These are phyloP conservation scores for Eruca vesicaria DNA, from an alignment of 441 rosid genomes.

Conservation along the genomic window DNA sequence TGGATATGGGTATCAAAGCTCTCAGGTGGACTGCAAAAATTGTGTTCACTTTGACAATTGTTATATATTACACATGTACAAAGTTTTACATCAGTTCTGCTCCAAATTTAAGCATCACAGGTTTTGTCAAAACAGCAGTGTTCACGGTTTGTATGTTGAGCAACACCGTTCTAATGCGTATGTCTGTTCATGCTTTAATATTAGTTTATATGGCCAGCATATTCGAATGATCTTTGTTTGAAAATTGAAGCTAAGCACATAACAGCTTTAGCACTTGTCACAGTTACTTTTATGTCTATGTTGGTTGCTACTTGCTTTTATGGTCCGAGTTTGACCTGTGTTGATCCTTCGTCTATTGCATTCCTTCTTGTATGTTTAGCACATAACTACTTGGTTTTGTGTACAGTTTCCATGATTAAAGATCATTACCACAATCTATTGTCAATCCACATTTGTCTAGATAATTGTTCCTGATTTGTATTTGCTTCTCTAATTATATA, in stretches of 20 bases:
- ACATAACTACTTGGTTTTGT: not conserved
- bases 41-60: not conserved
- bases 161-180: not conserved
- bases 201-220: not conserved
- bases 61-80: not conserved
- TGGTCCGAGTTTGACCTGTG: constrained; percentile 1
- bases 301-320: not conserved
- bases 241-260: not conserved
- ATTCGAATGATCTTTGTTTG: not conserved
- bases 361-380: not conserved
- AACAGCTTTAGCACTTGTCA: not conserved
- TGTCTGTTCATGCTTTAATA: not conserved
- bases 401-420: not conserved
- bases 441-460: not conserved
- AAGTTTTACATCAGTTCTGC: not conserved
- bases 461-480: not conserved
- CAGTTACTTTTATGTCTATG: not conserved
- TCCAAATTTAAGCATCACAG: not conserved
- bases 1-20: not conserved
- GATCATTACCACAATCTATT: not conserved
- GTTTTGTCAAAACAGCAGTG: not conserved
- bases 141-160: not conserved
- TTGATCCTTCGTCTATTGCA: not conserved
- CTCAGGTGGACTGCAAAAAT: not conserved
- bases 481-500: too few species aligned